A percentile compares a stretch with the other conserved stretches of the same genome.
Conservation (phyloP, 169 alveolate species). For the Eimeria zaria region DNA sequence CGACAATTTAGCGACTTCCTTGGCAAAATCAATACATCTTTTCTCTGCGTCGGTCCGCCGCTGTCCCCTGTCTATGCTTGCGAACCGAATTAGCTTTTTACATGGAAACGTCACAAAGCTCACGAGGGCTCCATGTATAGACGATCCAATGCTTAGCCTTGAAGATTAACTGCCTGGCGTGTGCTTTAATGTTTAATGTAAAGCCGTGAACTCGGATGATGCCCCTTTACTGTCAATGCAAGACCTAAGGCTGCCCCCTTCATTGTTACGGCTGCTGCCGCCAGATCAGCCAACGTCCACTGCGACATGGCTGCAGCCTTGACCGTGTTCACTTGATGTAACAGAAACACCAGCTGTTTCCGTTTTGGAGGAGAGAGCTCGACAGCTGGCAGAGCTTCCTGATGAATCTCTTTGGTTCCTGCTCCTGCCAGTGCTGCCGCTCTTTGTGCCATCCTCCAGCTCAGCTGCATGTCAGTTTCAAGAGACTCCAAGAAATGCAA, state of each 20-base stretch:
- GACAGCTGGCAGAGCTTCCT: neutral
- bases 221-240: neutral
- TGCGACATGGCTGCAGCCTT: neutral
- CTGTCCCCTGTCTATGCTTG: neutral
- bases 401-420: neutral
- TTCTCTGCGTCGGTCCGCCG: neutral
- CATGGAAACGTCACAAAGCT: neutral
- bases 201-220: neutral
- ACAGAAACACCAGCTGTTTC: neutral
- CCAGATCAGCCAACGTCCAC: neutral
- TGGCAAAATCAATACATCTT: neutral
- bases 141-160: neutral
- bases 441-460: neutral
- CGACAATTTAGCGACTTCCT: neutral
- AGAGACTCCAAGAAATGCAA: slow-evolving; percentile 1
- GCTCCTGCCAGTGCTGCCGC: slow-evolving; percentile 5
- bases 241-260: slow-evolving; percentile 3
- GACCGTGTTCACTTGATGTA: neutral
- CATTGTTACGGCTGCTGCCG: neutral
- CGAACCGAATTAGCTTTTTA: neutral
- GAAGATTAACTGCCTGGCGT: neutral
- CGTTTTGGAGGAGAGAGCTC: neutral
- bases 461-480: neutral
- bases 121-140: neutral
- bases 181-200: neutral